phyloP scores from a whole-genome alignment of 2,329 filamentous ascomycete genomes.

The Chaetomiaceae sp. region DNA sequence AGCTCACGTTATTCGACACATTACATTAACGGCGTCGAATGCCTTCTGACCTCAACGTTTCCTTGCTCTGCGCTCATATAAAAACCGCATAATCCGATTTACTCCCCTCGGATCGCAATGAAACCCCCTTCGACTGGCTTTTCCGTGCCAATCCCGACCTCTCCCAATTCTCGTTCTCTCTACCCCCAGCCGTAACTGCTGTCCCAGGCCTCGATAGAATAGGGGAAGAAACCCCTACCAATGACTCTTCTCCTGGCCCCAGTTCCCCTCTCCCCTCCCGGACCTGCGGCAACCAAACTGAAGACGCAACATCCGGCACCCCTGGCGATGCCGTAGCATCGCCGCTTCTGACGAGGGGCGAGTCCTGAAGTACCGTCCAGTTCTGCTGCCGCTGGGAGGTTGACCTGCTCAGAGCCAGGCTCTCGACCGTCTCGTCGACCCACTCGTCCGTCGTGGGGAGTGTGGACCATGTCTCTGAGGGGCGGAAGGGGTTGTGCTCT shows the following conservation, averaged over 20 bases:
- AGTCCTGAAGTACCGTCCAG: constrained; percentile 19
- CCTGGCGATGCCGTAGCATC: not conserved
- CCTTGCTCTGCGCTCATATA: constrained; percentile 7
- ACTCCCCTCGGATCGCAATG: constrained; percentile 13
- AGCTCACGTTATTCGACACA: too few species aligned
- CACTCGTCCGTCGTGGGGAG: constrained; percentile 14
- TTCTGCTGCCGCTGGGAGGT: constrained; percentile 11
- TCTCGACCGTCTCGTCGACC: constrained; percentile 21
- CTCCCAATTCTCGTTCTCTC: not conserved
- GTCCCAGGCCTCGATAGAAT: not conserved
- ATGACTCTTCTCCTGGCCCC: not conserved
- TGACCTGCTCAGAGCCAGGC: constrained; percentile 9
- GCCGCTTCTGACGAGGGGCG: not conserved
- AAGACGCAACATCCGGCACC: not conserved
- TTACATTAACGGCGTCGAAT: too few species aligned
- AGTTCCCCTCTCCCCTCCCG: not conserved
- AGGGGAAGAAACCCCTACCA: not conserved
- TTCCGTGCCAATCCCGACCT: not conserved
- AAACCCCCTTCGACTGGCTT: constrained; percentile 11
- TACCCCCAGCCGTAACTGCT: not conserved
- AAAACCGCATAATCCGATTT: constrained; percentile 23
- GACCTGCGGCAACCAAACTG: not conserved
- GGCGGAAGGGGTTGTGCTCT: constrained; percentile 38
- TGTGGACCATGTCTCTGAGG: constrained; percentile 30
- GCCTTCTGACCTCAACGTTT: not conserved